Conservation (phyloP, 306 rosid species). For the Begonia fuchsioides region DNA sequence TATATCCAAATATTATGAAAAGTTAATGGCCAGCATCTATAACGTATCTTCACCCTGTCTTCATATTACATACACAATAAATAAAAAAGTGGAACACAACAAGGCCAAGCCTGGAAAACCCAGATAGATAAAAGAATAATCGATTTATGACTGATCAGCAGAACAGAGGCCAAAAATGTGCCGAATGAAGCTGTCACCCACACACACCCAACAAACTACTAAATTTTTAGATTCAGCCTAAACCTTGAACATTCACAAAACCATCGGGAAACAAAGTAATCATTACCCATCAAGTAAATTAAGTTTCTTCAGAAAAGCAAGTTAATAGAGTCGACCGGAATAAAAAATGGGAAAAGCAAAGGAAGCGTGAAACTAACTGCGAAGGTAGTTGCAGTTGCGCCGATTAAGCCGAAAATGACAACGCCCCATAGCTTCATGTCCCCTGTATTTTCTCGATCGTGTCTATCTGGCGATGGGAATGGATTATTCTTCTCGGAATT, state of each 20-base stretch:
- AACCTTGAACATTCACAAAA: background rate
- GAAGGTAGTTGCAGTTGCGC: conserved; percentile 77
- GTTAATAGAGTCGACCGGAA: conserved; percentile 1
- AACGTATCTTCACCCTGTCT: too few relatives aligned
- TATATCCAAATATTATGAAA: too few relatives aligned
- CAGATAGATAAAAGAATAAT: background rate
- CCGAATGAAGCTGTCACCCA: background rate
- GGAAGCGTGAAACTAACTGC: conserved; percentile 35
- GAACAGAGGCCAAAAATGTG: background rate
- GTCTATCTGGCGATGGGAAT: conserved; percentile 18
- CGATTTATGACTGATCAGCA: background rate
- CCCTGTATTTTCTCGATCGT: conserved; percentile 22
- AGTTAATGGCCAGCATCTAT: too few relatives aligned
- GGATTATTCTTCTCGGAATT: conserved; percentile 23
- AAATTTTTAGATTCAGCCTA: background rate
- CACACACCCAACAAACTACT: background rate
- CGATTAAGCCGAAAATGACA: conserved; percentile 64
- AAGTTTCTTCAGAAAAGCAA: background rate
- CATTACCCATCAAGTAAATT: background rate
- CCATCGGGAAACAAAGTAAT: background rate
- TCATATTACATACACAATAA: too few relatives aligned
- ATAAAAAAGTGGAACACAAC: background rate
- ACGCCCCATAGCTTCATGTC: conserved; percentile 61
- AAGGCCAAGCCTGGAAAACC: background rate
- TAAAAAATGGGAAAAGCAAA: background rate